These are phyloP conservation scores for Pythium chondricola DNA, from an alignment of 352 stramenopile species.

Conservation along the genomic window DNA sequence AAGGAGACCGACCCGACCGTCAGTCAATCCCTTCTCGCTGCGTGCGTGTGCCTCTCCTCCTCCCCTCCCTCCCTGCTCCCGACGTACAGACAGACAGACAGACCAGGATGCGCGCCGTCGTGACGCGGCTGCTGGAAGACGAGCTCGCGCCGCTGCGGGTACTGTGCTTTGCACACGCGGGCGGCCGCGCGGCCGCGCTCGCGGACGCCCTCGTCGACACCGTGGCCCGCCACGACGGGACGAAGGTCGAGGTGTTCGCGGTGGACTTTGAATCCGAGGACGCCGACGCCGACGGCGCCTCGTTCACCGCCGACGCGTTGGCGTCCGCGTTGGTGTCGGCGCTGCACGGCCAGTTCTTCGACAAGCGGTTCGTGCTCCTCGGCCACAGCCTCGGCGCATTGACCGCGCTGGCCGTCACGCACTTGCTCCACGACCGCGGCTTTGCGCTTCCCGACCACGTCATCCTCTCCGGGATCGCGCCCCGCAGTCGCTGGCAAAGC, in stretches of 20 bases:
- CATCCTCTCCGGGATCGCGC: constrained; percentile 46
- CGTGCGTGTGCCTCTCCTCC: too few species aligned
- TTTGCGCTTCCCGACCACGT: constrained; percentile 55
- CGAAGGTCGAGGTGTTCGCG: constrained; percentile 50
- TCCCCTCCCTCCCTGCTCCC: too few species aligned
- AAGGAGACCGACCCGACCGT: not conserved
- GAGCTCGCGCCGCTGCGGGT: constrained; percentile 56
- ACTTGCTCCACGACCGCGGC: constrained; percentile 29
- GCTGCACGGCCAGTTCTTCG: constrained; percentile 43
- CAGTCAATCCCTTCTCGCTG: not conserved
- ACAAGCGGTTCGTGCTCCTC: constrained; percentile 63
- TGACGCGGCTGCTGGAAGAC: constrained; percentile 59
- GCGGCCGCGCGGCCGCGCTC: constrained; percentile 35
- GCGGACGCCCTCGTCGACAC: constrained; percentile 32
- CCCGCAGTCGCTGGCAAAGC: constrained; percentile 22
- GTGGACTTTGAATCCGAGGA: constrained; percentile 38
- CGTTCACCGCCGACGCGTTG: constrained; percentile 16
- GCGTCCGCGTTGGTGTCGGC: constrained; percentile 32
- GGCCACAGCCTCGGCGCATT: constrained; percentile 69
- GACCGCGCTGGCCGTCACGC: constrained; percentile 43
- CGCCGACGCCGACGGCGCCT: not conserved
- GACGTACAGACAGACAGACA: too few species aligned
- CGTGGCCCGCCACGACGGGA: constrained; percentile 25
- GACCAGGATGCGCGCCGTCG: constrained; percentile 26
- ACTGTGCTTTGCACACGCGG: constrained; percentile 55